A percentile compares a stretch with the other conserved stretches of the same genome.
phyloP scores from a whole-genome alignment of 768 basidiomycete species.

The Tylopilus subfusipes region DNA sequence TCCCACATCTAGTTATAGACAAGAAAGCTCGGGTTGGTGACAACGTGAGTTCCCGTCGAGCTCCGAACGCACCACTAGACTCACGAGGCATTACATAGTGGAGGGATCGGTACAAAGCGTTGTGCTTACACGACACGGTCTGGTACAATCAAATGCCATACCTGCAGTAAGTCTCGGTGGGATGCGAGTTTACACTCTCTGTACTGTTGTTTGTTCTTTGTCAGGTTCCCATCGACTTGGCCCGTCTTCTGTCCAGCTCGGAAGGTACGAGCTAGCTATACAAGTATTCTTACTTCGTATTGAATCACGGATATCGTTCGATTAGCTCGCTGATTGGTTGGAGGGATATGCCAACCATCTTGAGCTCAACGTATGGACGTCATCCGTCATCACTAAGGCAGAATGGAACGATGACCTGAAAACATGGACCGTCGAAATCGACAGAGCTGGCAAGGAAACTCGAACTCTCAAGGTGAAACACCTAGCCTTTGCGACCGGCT shows the following conservation, averaged over 20 bases:
- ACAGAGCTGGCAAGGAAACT: slow-evolving; percentile 29
- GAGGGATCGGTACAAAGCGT: too few species aligned
- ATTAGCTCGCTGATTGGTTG: slow-evolving; percentile 62
- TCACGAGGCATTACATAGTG: too few species aligned
- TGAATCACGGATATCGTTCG: not conserved
- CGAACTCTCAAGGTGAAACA: slow-evolving; percentile 44
- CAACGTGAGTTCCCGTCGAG: too few species aligned
- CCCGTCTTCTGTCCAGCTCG: slow-evolving; percentile 48
- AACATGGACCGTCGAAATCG: slow-evolving; percentile 46
- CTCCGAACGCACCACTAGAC: too few species aligned
- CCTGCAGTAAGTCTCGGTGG: not conserved
- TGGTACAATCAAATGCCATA: too few species aligned
- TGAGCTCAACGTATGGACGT: slow-evolving; percentile 64
- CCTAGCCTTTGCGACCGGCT: slow-evolving; percentile 55
- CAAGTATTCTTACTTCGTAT: not conserved
- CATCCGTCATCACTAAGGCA: slow-evolving; percentile 40
- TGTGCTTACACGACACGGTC: too few species aligned
- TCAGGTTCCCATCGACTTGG: slow-evolving; percentile 57
- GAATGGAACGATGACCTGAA: slow-evolving; percentile 36
- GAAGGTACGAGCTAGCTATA: slow-evolving; percentile 35
- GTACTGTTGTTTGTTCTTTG: not conserved
- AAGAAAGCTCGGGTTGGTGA: too few species aligned
- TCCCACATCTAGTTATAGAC: too few species aligned
- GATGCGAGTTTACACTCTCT: not conserved
- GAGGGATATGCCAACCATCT: slow-evolving; percentile 57